phyloP scores from a whole-genome alignment of 2,329 filamentous ascomycete species.

The Alternaria alternata region DNA sequence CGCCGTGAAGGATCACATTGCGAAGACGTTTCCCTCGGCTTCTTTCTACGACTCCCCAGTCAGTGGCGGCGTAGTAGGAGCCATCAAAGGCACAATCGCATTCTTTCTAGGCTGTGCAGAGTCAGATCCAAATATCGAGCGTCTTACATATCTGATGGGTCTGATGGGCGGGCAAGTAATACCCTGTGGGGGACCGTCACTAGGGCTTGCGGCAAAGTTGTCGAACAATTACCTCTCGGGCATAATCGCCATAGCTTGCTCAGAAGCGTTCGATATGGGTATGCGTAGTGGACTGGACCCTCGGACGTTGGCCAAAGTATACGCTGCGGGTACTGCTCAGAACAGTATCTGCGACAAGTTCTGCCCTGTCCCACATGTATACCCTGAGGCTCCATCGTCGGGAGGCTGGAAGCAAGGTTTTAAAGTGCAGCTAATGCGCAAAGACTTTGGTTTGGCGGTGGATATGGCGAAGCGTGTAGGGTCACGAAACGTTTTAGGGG shows the following conservation, averaged over 20 bases:
- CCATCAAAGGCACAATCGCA: constrained; percentile 60
- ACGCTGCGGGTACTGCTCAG: constrained; percentile 61
- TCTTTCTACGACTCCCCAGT: constrained; percentile 64
- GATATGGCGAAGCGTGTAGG: constrained; percentile 64
- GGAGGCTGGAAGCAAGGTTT: constrained; percentile 64
- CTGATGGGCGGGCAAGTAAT: constrained; percentile 65
- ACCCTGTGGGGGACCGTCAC: constrained; percentile 63
- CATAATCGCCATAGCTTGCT: constrained; percentile 65
- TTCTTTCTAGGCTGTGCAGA: constrained; percentile 64
- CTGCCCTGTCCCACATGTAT: constrained; percentile 61
- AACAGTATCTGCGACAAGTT: constrained; percentile 62
- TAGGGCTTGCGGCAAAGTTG: constrained; percentile 67
- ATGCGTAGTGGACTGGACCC: constrained; percentile 66
- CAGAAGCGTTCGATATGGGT: constrained; percentile 68
- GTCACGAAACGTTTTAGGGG: constrained; percentile 59
- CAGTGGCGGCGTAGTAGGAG: constrained; percentile 62
- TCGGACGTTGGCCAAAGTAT: constrained; percentile 61
- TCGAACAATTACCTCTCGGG: constrained; percentile 69
- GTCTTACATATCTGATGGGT: constrained; percentile 55
- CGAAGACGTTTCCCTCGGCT: constrained; percentile 50
- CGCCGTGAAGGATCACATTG: constrained; percentile 54
- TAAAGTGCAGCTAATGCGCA: constrained; percentile 67
- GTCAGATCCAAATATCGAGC: constrained; percentile 54
- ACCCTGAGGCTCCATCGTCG: constrained; percentile 57
- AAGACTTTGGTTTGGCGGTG: constrained; percentile 65